Base-by-base conservation (phyloP, 1,139 yeast genomes). In the Lodderomyces oxycetoniae region DNA sequence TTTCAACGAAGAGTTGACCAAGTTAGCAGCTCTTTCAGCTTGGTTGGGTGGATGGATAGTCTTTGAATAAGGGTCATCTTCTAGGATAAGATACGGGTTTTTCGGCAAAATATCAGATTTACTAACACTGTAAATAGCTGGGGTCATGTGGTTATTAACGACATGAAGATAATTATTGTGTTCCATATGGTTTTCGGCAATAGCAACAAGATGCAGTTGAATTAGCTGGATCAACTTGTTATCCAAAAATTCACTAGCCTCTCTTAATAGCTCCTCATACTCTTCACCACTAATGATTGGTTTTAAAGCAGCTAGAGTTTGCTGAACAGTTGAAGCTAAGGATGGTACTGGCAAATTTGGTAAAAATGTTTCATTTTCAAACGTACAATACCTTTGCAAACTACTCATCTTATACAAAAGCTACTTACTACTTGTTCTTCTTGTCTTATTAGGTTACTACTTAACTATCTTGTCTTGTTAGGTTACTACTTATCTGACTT, bases 51-150 rank as follows among this genome's bases (percentile, higher is more conserved):
- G 77, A 38, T 69, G 74, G 38, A 68, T 55, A n/a, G 73, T 67
- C 46, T 63, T 63, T 13, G 71, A 54, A 44, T 76, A 68, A 1
- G 89, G 88, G 46, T 82, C 93, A 49, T 81, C 83, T 44, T 81
- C 87, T 20, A 82, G 55, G 6, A 82, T 72, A 45, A 82, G 64
- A 46, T 79, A 82, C 0, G 93, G 93, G 48, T 82, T 82, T 40
- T 89, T 61, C 4, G 93, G 93, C 34, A 82, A 61, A 2, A 82
- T 77, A 46, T 79, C 83, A 10, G 79, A 79, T 34, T 76, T 57
- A 26, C 74, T 56, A 37, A 79, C 84, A 19, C 84, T 84, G 43
- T 80, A 77, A 32, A 79, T 74, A 10, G 79, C 80, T 0, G 83
- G 77, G 28, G 74, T 74, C 41, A 71, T 69, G 44, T 68, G 80